phyloP scores from a whole-genome alignment of 1,284 basidiomycete species.

The Apiotrichum siamense region DNA sequence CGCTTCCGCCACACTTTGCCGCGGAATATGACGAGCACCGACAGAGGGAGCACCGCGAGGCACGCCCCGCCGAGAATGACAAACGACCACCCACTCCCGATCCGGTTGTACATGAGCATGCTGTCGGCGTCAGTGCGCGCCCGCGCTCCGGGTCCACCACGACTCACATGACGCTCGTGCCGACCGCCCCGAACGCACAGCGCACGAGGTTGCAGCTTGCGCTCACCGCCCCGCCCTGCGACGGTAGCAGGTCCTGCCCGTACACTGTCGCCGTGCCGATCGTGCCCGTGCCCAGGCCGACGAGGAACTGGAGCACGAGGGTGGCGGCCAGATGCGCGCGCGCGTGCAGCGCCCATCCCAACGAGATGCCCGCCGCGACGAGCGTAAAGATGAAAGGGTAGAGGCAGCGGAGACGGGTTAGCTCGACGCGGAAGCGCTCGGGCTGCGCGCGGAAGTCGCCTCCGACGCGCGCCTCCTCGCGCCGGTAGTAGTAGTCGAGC shows the following conservation, averaged over 20 bases:
- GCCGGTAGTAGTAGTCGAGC: conserved; percentile 38
- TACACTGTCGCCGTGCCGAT: conserved; percentile 37
- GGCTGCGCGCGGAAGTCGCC: conserved; percentile 36
- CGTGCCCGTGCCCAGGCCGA: conserved; percentile 33
- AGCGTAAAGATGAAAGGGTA: conserved; percentile 28
- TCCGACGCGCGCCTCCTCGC: conserved; percentile 36
- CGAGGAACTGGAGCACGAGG: conserved; percentile 32
- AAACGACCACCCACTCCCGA: conserved; percentile 45
- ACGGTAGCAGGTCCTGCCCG: conserved; percentile 41
- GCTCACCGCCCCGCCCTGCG: conserved; percentile 42
- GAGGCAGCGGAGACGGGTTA: conserved; percentile 28
- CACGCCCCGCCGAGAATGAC: conserved; percentile 38
- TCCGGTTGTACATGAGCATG: conserved; percentile 28
- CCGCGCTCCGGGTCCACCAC: background rate
- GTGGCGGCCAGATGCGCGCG: conserved; percentile 33
- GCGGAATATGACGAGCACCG: conserved; percentile 24
- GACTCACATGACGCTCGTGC: conserved; percentile 33
- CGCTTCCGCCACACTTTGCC: conserved; percentile 32
- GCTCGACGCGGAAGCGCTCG: conserved; percentile 36
- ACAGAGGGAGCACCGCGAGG: conserved; percentile 26
- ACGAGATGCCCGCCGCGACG: conserved; percentile 19
- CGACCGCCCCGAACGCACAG: conserved; percentile 43
- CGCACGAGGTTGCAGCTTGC: conserved; percentile 45
- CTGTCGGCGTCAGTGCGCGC: background rate
- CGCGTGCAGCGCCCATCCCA: conserved; percentile 38